phyloP scores from a whole-genome alignment of 2,329 filamentous ascomycete species.

The Fusarium begoniae region DNA sequence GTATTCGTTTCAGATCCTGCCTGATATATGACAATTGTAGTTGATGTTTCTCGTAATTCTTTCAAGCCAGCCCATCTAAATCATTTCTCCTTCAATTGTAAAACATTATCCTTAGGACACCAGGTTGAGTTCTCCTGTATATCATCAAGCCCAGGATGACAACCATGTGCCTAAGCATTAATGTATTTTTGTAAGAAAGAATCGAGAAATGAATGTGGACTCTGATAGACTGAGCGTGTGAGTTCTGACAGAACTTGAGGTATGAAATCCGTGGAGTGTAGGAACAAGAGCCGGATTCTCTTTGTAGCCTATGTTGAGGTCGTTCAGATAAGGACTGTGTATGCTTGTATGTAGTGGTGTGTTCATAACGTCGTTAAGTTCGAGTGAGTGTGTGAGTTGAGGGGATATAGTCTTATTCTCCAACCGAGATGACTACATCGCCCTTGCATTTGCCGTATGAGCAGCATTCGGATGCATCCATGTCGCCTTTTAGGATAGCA shows the following conservation, averaged over 20 bases:
- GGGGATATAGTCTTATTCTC: slow-evolving; percentile 36
- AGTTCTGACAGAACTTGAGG: background rate
- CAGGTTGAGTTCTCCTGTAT: background rate
- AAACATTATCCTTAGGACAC: background rate
- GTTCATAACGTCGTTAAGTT: slow-evolving; percentile 37
- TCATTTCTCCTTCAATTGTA: background rate
- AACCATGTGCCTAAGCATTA: background rate
- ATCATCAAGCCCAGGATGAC: background rate
- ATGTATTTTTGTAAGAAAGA: background rate
- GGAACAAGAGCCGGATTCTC: background rate
- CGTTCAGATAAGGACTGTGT: background rate
- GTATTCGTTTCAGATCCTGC: background rate
- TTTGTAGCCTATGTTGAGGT: background rate
- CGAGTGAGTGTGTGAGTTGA: background rate
- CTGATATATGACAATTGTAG: background rate
- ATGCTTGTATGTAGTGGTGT: background rate
- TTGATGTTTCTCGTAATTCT: background rate
- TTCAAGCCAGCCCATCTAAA: background rate
- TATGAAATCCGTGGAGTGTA: background rate
- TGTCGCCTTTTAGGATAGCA: slow-evolving; percentile 58
- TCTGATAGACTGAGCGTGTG: background rate
- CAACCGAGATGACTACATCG: slow-evolving; percentile 59
- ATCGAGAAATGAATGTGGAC: background rate
- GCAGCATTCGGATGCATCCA: slow-evolving; percentile 61
- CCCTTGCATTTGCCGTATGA: slow-evolving; percentile 63